phyloP scores from a whole-genome alignment of 306 rosid species.

The Trichosanthes cucumerina region DNA sequence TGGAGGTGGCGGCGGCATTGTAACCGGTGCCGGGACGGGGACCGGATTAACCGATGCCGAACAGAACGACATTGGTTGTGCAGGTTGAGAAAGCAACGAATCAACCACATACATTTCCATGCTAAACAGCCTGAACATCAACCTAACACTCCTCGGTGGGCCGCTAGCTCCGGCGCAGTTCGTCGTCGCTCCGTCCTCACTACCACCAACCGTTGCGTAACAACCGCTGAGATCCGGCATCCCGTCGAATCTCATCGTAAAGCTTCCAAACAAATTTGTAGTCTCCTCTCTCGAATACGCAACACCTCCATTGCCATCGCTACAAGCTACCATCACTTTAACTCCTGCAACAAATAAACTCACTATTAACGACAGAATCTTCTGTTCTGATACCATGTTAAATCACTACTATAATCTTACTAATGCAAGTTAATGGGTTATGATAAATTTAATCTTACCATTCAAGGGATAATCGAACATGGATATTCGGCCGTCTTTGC shows the following conservation, averaged over 20 bases:
- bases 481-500: constrained; percentile 79
- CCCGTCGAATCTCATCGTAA: constrained; percentile 55
- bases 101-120: constrained; percentile 63
- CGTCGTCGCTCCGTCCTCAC: constrained; percentile 31
- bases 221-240: constrained; percentile 62
- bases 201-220: constrained; percentile 40
- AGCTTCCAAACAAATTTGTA: constrained; percentile 69
- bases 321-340: constrained; percentile 57
- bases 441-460: constrained; percentile 30
- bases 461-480: constrained; percentile 59
- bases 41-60: constrained; percentile 41
- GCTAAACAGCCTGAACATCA: constrained; percentile 63
- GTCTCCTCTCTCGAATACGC: constrained; percentile 67
- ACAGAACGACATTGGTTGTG: constrained; percentile 63
- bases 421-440: no score
- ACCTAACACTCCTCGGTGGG: constrained; percentile 52
- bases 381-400: no score
- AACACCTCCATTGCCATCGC: constrained; percentile 47
- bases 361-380: neutral
- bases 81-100: constrained; percentile 72
- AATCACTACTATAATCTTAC: neutral
- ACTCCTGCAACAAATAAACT: constrained; percentile 32
- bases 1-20: constrained; percentile 25
- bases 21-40: constrained; percentile 19
- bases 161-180: constrained; percentile 50